Evolutionary conservation across 805 yeast genomes (phyloP), one percentile per base, ranked within the genome.

Genomic region (Nakazawaea ishiwadae): DNA sequence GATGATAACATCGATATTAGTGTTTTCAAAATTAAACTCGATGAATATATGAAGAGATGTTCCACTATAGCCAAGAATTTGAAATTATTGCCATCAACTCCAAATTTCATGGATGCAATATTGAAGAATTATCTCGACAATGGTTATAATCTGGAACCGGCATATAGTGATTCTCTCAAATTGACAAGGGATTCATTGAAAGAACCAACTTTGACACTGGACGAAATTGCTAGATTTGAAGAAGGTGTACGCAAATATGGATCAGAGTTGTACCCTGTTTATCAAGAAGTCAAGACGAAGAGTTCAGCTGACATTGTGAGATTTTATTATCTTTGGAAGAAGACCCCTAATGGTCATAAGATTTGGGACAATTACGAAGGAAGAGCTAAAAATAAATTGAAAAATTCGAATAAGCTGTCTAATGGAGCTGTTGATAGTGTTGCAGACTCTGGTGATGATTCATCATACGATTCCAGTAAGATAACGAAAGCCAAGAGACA

Each of bases 251-350:
- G 66, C 26, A 71, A 75, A 42, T 73, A 73, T 54, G 96, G 96
- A 4, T 79, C 85, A 53, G 96, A 90, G 51, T 62, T 93, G 21
- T 79, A 77, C 55, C 87, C 83, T 0, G 90, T 87, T 0, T 76
- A 56, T 48, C 75, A 79, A 54, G 76, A 73, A 43, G 93, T 91
- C n/a, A 73, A 73, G 23, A 73, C 89, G 0, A 95, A 85, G 51
- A 66, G 88, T 0, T 65, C 79, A 42, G 75, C 90, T 0, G 85
- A 82, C 81, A 69, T 89, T 48, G 98, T 91, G 1, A 63, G 97
- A 44, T 89, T 72, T 56, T 91, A 88, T 54, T 91, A 91, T 53
- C 64, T 87, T 40, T 91, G 98, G 98, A 90, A 90, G 60, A 90
- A 90, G 58, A 83, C 96, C 0, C 65, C 73, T 23, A 69, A 70